Percentiles rank a stretch among this genome's conserved stretches.
phyloP scores from a whole-genome alignment of 2,329 filamentous ascomycete species.

The Aspergillus nomiae region DNA sequence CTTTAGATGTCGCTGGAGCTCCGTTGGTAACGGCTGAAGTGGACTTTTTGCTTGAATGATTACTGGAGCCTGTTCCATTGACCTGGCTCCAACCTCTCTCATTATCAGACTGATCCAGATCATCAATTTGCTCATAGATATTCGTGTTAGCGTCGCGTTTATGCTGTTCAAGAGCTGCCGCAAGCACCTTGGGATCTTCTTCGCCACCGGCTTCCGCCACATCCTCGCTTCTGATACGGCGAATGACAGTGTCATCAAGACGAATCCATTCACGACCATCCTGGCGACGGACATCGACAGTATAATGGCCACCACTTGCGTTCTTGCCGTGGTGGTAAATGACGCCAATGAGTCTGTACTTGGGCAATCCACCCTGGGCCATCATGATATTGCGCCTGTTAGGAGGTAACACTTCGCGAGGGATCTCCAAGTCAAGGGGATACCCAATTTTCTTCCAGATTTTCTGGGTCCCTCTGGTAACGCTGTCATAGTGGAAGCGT shows the following conservation, averaged over 20 bases:
- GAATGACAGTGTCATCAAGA: conserved; percentile 89
- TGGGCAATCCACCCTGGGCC: conserved; percentile 70
- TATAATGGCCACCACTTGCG: conserved; percentile 94
- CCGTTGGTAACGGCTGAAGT: conserved; percentile 66
- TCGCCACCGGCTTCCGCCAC: conserved; percentile 84
- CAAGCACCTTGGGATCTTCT: conserved; percentile 71
- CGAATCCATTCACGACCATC: conserved; percentile 96
- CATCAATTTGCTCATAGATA: conserved; percentile 69
- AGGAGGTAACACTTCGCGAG: conserved; percentile 81
- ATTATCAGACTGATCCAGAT: conserved; percentile 65
- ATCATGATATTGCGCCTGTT: conserved; percentile 68
- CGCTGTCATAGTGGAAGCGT: conserved; percentile 92
- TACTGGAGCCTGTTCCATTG: conserved; percentile 56
- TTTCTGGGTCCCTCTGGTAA: conserved; percentile 82
- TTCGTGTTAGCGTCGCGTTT: conserved; percentile 65
- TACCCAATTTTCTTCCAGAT: conserved; percentile 99
- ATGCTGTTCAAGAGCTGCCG: conserved; percentile 66
- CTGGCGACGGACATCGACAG: conserved; percentile 92
- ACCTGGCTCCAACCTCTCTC: conserved; percentile 80
- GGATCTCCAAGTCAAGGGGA: conserved; percentile 90
- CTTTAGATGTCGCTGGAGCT: conserved; percentile 54
- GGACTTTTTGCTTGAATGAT: conserved; percentile 68
- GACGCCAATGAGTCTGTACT: conserved; percentile 83
- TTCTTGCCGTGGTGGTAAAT: conserved; percentile 99
- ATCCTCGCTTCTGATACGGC: conserved; percentile 81